These are phyloP conservation scores for Phoma sp. DNA, from an alignment of 2,329 filamentous ascomycete species.

Conservation along the genomic window DNA sequence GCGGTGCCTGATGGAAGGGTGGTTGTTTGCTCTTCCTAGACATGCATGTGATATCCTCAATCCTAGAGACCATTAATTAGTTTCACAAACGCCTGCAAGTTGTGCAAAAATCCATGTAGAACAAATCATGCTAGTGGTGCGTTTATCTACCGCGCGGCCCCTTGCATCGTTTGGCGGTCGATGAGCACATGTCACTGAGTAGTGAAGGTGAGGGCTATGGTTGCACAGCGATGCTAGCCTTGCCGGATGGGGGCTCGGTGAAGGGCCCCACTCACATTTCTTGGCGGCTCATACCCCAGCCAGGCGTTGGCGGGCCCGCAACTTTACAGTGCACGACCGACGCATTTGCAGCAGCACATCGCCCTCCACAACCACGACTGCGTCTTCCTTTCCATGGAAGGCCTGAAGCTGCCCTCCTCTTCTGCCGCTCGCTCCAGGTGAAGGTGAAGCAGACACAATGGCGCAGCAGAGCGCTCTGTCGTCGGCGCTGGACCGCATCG, in stretches of 20 bases:
- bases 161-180: too few relatives aligned
- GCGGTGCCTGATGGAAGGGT: neutral
- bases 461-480: constrained; percentile 43
- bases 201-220: neutral
- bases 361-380: neutral
- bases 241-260: constrained; percentile 16
- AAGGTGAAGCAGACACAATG: constrained; percentile 48
- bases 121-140: too few relatives aligned
- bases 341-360: neutral
- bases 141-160: too few relatives aligned
- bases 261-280: neutral
- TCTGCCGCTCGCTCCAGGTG: constrained; percentile 44
- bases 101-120: neutral
- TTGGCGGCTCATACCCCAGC: constrained; percentile 9
- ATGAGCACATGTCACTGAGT: neutral
- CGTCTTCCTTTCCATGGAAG: constrained; percentile 44
- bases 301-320: neutral
- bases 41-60: constrained; percentile 6
- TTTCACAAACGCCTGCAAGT: neutral
- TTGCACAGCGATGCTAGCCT: neutral
- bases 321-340: constrained; percentile 12
- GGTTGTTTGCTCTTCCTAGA: constrained; percentile 3
- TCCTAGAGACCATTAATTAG: neutral
- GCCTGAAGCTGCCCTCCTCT: constrained; percentile 23
- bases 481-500: constrained; percentile 59